These are phyloP conservation scores for Phytopythium cucurbitacearum DNA, from an alignment of 352 stramenopile genomes.

Conservation along the genomic window DNA sequence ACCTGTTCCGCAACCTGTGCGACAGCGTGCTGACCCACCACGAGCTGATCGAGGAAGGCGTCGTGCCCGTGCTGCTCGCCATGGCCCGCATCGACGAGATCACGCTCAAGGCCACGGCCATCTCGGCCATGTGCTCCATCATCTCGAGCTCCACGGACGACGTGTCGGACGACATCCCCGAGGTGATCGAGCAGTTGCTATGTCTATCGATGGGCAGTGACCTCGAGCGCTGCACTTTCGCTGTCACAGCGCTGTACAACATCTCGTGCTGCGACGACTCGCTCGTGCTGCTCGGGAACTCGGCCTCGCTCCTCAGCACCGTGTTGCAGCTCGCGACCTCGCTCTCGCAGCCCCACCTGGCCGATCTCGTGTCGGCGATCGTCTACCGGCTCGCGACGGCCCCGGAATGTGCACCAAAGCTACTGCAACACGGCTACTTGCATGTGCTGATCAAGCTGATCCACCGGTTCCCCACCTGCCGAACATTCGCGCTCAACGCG, in stretches of 20 bases:
- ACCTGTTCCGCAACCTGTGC: constrained; percentile 65
- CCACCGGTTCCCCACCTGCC: constrained; percentile 27
- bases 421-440: constrained; percentile 48
- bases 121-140: constrained; percentile 63
- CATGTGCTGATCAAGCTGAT: constrained; percentile 45
- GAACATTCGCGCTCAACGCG: constrained; percentile 49
- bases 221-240: constrained; percentile 39
- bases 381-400: constrained; percentile 42
- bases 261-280: constrained; percentile 69
- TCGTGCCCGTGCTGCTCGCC: constrained; percentile 46
- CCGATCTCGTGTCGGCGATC: constrained; percentile 47
- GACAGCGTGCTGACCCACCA: constrained; percentile 72
- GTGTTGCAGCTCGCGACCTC: constrained; percentile 29
- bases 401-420: constrained; percentile 9
- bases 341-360: constrained; percentile 27
- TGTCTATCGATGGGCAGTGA: constrained; percentile 27
- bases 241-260: constrained; percentile 67
- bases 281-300: constrained; percentile 41
- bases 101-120: constrained; percentile 59
- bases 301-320: constrained; percentile 24
- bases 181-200: constrained; percentile 54
- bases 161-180: constrained; percentile 37
- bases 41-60: constrained; percentile 55
- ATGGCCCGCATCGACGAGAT: constrained; percentile 50
- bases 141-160: constrained; percentile 60